Percentiles rank a stretch among this genome's conserved stretches.
Conservation (phyloP, 2,329 filamentous ascomycete genomes). For the Verticillium klebahnii region DNA sequence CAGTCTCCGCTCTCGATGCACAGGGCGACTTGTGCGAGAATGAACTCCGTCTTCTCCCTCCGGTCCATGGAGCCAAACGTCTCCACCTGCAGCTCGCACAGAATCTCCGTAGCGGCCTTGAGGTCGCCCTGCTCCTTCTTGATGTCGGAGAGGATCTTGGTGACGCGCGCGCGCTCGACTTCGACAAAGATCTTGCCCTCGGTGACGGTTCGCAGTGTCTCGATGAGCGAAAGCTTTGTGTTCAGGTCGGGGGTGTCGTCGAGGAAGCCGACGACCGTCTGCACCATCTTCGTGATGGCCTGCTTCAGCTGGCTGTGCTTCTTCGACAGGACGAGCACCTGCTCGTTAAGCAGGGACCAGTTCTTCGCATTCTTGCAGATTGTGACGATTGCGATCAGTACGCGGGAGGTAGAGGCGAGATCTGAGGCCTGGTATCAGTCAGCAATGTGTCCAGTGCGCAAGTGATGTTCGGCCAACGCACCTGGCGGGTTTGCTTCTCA, state of each 20-base stretch:
- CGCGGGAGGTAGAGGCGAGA: slow-evolving; percentile 86
- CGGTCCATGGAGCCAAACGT: slow-evolving; percentile 98
- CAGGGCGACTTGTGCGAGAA: slow-evolving; percentile 86
- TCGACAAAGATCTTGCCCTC: slow-evolving; percentile 99
- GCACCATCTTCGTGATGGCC: slow-evolving; percentile 98
- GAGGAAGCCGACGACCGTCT: slow-evolving; percentile 89
- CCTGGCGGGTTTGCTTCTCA: slow-evolving; percentile 97
- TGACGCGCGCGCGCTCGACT: slow-evolving; percentile 93
- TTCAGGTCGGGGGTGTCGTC: slow-evolving; percentile 80
- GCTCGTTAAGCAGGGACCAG: slow-evolving; percentile 94
- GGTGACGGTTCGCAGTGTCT: slow-evolving; percentile 91
- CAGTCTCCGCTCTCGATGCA: slow-evolving; percentile 96
- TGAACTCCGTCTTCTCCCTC: slow-evolving; percentile 98
- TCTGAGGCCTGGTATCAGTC: slow-evolving; percentile 71
- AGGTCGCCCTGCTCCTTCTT: slow-evolving; percentile 94
- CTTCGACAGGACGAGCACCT: slow-evolving; percentile 93
- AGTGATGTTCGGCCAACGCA: slow-evolving; percentile 30
- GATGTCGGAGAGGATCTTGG: slow-evolving; percentile 92
- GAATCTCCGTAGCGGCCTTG: slow-evolving; percentile 82
- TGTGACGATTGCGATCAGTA: slow-evolving; percentile 84
- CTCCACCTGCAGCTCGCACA: slow-evolving; percentile 97
- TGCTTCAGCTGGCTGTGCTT: slow-evolving; percentile 99
- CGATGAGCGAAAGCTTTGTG: slow-evolving; percentile 88
- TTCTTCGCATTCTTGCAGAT: slow-evolving; percentile 90
- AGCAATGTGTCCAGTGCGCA: slow-evolving; percentile 13